These are phyloP conservation scores for Solioccasus polychromus DNA, from an alignment of 768 basidiomycete species.

Conservation along the genomic window DNA sequence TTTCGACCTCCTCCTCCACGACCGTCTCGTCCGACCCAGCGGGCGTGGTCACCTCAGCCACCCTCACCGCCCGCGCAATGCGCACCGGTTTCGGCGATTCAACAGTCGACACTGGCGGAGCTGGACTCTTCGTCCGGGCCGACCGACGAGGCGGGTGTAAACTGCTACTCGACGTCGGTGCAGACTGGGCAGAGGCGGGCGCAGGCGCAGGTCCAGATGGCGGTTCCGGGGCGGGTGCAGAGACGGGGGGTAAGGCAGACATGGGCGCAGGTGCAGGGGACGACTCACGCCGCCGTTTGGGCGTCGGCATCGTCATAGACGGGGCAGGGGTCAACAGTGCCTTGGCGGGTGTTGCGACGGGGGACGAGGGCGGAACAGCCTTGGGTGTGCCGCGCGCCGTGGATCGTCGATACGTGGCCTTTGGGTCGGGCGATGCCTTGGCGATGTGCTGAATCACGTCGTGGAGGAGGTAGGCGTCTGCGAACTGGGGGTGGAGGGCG, in stretches of 20 bases:
- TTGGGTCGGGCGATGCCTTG: conserved; percentile 74
- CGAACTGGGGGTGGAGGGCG: conserved; percentile 57
- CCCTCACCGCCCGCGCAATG: conserved; percentile 19
- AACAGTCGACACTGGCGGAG: conserved; percentile 28
- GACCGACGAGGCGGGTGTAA: conserved; percentile 44
- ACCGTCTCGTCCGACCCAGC: conserved; percentile 60
- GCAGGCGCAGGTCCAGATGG: too few relatives aligned
- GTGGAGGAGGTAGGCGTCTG: conserved; percentile 61
- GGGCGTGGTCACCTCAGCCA: conserved; percentile 40
- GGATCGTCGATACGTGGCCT: conserved; percentile 74
- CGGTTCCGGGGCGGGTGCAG: too few relatives aligned
- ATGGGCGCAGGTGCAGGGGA: conserved; percentile 36
- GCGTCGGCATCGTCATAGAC: conserved; percentile 40
- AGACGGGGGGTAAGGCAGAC: too few relatives aligned
- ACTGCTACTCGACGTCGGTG: conserved; percentile 20
- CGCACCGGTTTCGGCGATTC: conserved; percentile 35
- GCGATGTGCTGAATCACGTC: conserved; percentile 64
- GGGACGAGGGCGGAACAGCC: conserved; percentile 26
- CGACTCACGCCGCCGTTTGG: conserved; percentile 67
- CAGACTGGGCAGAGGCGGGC: conserved; percentile 15
- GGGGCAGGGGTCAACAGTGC: conserved; percentile 34
- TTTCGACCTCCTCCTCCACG: conserved; percentile 63
- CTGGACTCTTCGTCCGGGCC: conserved; percentile 41
- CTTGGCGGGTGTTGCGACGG: conserved; percentile 21
- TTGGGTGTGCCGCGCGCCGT: conserved; percentile 33